Percentiles rank a stretch among this genome's conserved stretches.
These are phyloP conservation scores for Ustulina deusta DNA, from an alignment of 2,329 filamentous ascomycete species.

Conservation along the genomic window DNA sequence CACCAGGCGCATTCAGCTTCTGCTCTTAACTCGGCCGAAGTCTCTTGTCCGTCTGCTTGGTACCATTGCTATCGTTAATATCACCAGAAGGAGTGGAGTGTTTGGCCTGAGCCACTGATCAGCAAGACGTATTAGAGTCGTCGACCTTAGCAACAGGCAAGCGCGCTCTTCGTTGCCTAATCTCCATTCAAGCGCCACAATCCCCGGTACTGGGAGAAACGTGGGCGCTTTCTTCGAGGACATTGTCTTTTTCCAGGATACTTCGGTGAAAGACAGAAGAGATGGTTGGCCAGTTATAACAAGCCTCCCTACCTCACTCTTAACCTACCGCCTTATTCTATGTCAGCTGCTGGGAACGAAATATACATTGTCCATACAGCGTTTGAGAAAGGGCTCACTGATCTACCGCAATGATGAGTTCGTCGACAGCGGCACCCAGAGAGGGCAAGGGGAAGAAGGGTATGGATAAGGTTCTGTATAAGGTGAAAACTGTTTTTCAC, in stretches of 20 bases:
- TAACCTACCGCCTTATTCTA: slow-evolving; percentile 8
- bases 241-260: not conserved
- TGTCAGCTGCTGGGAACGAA: slow-evolving; percentile 18
- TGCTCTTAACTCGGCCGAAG: not conserved
- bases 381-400: slow-evolving; percentile 4
- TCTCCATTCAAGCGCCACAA: not conserved
- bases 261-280: slow-evolving; percentile 17
- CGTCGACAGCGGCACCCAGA: slow-evolving; percentile 41
- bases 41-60: not conserved
- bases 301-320: slow-evolving; percentile 6
- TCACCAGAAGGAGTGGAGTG: slow-evolving; percentile 4
- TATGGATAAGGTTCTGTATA: slow-evolving; percentile 61
- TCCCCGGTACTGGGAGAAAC: not conserved
- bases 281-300: slow-evolving; percentile 31
- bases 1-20: not conserved
- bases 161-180: not conserved
- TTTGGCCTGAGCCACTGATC: slow-evolving; percentile 5
- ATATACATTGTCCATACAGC: not conserved
- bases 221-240: not conserved
- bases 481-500: slow-evolving; percentile 62
- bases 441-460: slow-evolving; percentile 58
- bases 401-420: slow-evolving; percentile 43
- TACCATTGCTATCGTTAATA: not conserved
- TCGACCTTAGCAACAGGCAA: not conserved
- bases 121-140: not conserved